Percentiles rank a stretch among this genome's conserved stretches.
Evolutionary conservation across 2,329 filamentous ascomycete species (phyloP).

Genomic region (Diaporthe destruens): DNA sequence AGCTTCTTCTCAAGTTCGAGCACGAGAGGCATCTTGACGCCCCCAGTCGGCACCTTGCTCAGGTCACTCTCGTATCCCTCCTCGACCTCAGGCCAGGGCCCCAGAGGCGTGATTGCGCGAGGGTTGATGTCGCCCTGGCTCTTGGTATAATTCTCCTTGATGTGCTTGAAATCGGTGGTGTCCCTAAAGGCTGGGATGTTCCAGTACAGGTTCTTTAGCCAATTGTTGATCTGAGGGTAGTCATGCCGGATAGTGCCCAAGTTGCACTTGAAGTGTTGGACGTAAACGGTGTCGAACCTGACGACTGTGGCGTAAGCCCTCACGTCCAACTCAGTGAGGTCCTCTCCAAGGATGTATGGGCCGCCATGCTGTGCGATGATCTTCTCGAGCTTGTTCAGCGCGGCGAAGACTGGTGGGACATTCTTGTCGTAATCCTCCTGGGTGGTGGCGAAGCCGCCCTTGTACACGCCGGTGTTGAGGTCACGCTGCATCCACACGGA

Average conservation of each 20-base stretch:
- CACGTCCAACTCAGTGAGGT: conserved; percentile 71
- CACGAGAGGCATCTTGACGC: conserved; percentile 58
- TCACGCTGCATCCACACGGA: conserved; percentile 66
- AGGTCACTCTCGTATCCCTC: conserved; percentile 63
- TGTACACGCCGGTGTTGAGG: conserved; percentile 72
- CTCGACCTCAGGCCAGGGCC: conserved; percentile 71
- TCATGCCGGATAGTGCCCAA: conserved; percentile 70
- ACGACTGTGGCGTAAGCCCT: conserved; percentile 68
- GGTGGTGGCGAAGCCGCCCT: conserved; percentile 68
- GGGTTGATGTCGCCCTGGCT: conserved; percentile 72
- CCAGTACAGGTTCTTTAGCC: conserved; percentile 71
- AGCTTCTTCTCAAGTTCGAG: conserved; percentile 49
- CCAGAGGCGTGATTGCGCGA: conserved; percentile 71
- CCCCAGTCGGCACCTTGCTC: conserved; percentile 60
- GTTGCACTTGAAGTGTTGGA: conserved; percentile 77
- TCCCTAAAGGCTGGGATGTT: conserved; percentile 65
- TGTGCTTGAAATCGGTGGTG: conserved; percentile 74
- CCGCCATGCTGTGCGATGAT: conserved; percentile 51
- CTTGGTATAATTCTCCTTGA: conserved; percentile 75
- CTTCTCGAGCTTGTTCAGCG: conserved; percentile 70
- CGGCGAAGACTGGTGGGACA: conserved; percentile 67
- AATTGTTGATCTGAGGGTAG: conserved; percentile 72
- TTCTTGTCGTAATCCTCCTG: conserved; percentile 69
- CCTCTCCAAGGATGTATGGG: conserved; percentile 67
- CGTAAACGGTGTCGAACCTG: conserved; percentile 72